phyloP scores from a whole-genome alignment of 73 alveolate species.

The Paramecium primaurelia region DNA sequence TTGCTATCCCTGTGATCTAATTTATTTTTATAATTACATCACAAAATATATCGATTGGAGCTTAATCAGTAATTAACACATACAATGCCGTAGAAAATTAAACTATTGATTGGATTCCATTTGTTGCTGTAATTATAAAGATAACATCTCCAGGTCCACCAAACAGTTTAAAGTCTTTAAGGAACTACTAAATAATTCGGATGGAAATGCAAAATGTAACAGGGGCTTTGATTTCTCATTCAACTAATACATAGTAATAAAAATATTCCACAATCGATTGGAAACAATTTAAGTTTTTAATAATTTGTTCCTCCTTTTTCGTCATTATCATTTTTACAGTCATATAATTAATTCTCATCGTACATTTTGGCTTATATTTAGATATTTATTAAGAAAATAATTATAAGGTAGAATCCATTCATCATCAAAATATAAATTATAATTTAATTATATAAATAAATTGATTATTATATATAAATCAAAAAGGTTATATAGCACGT shows the following conservation, averaged over 20 bases:
- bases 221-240: background rate
- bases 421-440: background rate
- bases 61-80: background rate
- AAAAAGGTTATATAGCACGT: conserved; percentile 39
- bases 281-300: background rate
- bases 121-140: background rate
- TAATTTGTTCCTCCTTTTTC: background rate
- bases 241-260: background rate
- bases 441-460: background rate
- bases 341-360: background rate
- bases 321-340: background rate
- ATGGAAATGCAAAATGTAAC: background rate
- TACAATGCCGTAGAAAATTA: background rate
- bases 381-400: background rate
- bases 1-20: background rate
- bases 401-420: background rate
- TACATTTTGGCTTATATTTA: background rate
- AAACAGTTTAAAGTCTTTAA: background rate
- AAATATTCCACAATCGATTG: background rate
- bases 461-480: background rate
- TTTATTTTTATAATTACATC: background rate
- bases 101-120: background rate
- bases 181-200: background rate
- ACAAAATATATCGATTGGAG: background rate
- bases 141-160: conserved; percentile 26